Conservation (phyloP, 441 rosid genomes). For the Syzygium malaccense region DNA sequence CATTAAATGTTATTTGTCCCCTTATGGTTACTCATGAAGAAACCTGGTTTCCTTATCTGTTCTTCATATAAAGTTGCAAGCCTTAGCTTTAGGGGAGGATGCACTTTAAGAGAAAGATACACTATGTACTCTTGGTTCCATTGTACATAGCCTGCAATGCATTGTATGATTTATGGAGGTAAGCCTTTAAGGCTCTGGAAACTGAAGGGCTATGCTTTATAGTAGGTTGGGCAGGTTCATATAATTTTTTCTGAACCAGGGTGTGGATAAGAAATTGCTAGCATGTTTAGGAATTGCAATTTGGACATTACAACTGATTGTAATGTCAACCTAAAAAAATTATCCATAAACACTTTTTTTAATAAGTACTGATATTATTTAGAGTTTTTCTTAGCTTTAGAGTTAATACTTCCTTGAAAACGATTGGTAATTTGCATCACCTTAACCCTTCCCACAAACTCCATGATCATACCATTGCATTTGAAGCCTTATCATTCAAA, state of each 20-base stretch:
- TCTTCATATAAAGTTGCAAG: background rate
- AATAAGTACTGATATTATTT: background rate
- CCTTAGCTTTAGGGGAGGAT: background rate
- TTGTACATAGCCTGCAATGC: background rate
- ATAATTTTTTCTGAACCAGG: background rate
- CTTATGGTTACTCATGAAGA: background rate
- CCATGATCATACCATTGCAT: too few relatives aligned
- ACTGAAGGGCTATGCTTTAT: background rate
- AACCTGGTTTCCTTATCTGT: background rate
- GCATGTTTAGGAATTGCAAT: background rate
- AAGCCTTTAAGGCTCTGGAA: background rate
- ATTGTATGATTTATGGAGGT: background rate
- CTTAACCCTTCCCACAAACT: background rate
- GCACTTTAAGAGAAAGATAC: background rate
- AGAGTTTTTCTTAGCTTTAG: background rate
- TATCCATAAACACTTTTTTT: background rate
- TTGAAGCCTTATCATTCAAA: too few relatives aligned
- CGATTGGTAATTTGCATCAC: background rate
- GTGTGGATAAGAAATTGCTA: background rate
- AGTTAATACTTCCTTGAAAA: background rate
- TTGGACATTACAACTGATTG: background rate
- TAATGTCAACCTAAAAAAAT: background rate
- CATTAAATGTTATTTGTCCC: background rate
- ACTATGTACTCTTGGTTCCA: background rate
- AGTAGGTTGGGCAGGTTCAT: background rate